A percentile compares a stretch with the other conserved stretches of the same genome.
Evolutionary conservation across 2,329 filamentous ascomycete genomes (phyloP).

Genomic region (Plectosphaerella plurivora): DNA sequence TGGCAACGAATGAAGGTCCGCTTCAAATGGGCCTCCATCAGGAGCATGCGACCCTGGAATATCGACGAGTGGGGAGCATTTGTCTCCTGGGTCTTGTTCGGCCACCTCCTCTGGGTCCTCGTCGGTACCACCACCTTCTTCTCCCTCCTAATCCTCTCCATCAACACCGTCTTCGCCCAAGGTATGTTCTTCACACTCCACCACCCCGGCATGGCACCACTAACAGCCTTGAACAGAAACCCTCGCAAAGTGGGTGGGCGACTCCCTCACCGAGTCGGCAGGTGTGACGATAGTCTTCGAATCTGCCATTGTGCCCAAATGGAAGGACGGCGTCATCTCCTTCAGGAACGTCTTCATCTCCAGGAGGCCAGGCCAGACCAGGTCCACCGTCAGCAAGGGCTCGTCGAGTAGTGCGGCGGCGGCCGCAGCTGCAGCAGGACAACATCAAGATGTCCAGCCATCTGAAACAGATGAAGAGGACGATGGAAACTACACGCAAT

Average conservation of each 20-base stretch:
- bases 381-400: conserved; percentile 85
- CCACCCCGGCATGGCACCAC: neutral
- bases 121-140: conserved; percentile 97
- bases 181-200: conserved; percentile 40
- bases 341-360: conserved; percentile 98
- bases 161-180: conserved; percentile 96
- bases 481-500: conserved; percentile 96
- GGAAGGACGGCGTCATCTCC: conserved; percentile 91
- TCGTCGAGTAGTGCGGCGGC: conserved; percentile 81
- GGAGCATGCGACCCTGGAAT: conserved; percentile 91
- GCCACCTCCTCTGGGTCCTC: conserved; percentile 93
- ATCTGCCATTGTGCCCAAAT: conserved; percentile 94
- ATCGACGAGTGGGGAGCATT: conserved; percentile 95
- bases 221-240: conserved; percentile 58
- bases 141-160: conserved; percentile 80
- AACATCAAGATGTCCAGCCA: conserved; percentile 40
- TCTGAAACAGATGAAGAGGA: conserved; percentile 58
- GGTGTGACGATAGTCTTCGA: conserved; percentile 95
- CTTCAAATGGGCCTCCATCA: conserved; percentile 97
- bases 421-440: conserved; percentile 61
- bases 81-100: conserved; percentile 87
- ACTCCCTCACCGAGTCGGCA: conserved; percentile 90
- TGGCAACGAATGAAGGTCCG: conserved; percentile 85
- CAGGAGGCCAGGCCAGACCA: conserved; percentile 75
- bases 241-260: conserved; percentile 86